phyloP scores from a whole-genome alignment of 768 basidiomycete genomes.

The Tephrocybe sp. region DNA sequence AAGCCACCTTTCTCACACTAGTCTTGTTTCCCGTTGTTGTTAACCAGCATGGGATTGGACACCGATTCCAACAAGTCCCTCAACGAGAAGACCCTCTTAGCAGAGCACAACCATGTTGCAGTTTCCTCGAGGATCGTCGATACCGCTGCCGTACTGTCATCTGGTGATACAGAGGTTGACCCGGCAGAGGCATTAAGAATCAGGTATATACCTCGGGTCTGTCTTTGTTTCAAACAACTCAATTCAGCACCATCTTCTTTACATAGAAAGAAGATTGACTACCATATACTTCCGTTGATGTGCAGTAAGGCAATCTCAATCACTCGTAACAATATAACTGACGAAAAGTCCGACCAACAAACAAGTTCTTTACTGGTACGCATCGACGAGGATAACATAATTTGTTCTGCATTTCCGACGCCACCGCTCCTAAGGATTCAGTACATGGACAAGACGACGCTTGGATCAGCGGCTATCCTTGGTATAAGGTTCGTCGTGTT shows the following conservation, averaged over 20 bases:
- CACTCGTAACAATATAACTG: no score
- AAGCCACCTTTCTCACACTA: not conserved
- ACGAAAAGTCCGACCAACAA: no score
- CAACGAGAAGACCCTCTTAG: slow-evolving; percentile 23
- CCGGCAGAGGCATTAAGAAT: slow-evolving; percentile 52
- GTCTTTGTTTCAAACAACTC: no score
- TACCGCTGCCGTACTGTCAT: slow-evolving; percentile 58
- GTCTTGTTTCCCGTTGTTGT: not conserved
- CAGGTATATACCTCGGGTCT: slow-evolving; percentile 42
- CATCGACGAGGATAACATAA: not conserved
- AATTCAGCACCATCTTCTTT: not conserved
- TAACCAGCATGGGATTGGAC: not conserved
- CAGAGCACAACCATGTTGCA: slow-evolving; percentile 35
- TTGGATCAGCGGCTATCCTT: slow-evolving; percentile 66
- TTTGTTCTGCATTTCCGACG: not conserved
- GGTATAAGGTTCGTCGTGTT: slow-evolving; percentile 52
- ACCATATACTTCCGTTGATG: slow-evolving; percentile 70
- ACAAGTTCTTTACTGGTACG: slow-evolving; percentile 63
- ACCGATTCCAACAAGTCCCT: not conserved
- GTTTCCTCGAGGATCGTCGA: slow-evolving; percentile 54
- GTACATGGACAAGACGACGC: slow-evolving; percentile 77
- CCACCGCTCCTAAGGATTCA: slow-evolving; percentile 51
- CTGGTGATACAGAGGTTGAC: slow-evolving; percentile 47
- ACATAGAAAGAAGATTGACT: slow-evolving; percentile 60
- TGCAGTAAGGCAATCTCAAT: slow-evolving; percentile 45